Conservation (phyloP, 2,329 filamentous ascomycete species). For the Ophiocordyceps robertsii region DNA sequence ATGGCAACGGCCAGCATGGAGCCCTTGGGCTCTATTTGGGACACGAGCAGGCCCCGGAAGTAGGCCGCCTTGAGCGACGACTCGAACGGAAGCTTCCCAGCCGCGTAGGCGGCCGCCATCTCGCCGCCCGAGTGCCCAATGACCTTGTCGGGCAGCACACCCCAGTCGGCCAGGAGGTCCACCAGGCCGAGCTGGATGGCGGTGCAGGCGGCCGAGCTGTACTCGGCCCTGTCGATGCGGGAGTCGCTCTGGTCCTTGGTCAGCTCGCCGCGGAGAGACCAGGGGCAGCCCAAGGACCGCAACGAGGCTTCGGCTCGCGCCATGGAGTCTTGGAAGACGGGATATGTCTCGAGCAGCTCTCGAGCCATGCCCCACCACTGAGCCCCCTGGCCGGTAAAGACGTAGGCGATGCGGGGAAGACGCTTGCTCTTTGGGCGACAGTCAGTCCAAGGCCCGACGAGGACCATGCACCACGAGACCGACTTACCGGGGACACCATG, state of each 20-base stretch:
- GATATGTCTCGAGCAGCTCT: background rate
- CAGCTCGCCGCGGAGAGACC: background rate
- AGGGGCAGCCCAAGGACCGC: background rate
- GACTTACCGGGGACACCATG: no score
- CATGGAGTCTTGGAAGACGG: background rate
- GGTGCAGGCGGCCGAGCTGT: background rate
- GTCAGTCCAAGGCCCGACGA: no score
- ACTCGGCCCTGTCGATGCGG: background rate
- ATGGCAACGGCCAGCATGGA: background rate
- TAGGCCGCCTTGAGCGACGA: background rate
- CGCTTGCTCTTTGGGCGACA: no score
- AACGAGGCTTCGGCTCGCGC: background rate
- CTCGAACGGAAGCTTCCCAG: background rate
- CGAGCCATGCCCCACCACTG: background rate
- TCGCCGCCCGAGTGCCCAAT: slow-evolving; percentile 1
- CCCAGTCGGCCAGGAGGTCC: background rate
- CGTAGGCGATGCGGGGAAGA: no score
- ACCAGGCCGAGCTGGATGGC: background rate
- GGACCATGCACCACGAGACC: no score
- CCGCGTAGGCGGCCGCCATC: background rate
- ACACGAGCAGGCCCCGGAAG: background rate
- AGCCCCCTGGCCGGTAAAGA: background rate
- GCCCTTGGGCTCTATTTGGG: background rate
- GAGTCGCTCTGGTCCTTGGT: background rate
- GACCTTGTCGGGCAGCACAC: background rate